Base-by-base conservation (phyloP, 306 rosid genomes). In the Ammopiptanthus mongolicus region DNA sequence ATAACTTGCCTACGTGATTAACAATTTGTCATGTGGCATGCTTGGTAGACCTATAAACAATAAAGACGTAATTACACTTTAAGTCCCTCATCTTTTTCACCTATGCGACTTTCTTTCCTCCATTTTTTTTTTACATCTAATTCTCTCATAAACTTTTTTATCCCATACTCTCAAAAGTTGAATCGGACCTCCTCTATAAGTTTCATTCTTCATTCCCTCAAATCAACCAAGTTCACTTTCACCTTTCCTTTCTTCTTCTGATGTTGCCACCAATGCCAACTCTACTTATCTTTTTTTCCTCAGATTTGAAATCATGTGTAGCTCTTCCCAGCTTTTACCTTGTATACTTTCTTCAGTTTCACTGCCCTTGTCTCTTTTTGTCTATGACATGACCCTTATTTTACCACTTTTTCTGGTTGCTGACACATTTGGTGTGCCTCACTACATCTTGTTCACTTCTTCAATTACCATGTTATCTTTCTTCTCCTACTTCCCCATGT, bases 151-250 rank as follows among this genome's bases (percentile, higher is more conserved):
- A n/a, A n/a, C n/a, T n/a, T n/a, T n/a, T n/a, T n/a, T n/a, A n/a
- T n/a, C n/a, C n/a, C n/a, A n/a, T n/a, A n/a, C n/a, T 88, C 34
- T 85, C 93, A 5, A 36, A 68, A 0, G 74, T 90, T 8, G 90
- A 91, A 76, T 44, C 90, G 5, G n/a, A 46, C 0, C 80, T 78
- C 57, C 57, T 85, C 73, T 80, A 89, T 29, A 84, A 48, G 6
- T 91, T 91, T 55, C 83, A 76, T 44, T 76, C 82, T 3, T 22
- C 83, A 33, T 84, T 78, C 65, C 88, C 91, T 44, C 82, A 84
- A 12, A 58, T 78, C 72, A 78, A 29, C 61, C 69, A 46, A 12
- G 1, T 74, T 15, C 46, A 17, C 5, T 61, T 74, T 3, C 52
- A 74, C 39, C 51, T 74, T 22, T 19, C 0, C 63, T 71, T 61